Evolutionary conservation across 164 flowering plant species (phyloP).

Genomic region (Akebia trifoliata): DNA sequence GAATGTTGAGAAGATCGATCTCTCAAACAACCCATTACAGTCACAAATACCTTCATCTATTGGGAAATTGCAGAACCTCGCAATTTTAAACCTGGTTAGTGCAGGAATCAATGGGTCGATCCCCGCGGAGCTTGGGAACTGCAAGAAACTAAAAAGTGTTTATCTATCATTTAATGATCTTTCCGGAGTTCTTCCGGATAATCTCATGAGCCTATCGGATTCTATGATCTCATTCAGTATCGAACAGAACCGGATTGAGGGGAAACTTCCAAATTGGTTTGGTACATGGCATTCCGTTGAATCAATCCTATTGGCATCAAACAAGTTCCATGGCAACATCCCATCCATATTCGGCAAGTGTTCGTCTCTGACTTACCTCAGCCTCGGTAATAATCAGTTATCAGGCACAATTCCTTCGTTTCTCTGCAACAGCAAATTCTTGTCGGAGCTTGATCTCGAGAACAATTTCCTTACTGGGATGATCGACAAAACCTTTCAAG

Average conservation of each 20-base stretch:
- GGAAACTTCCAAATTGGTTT: constrained; percentile 14
- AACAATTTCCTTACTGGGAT: constrained; percentile 16
- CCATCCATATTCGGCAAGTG: constrained; percentile 10
- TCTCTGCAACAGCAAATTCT: constrained; percentile 12
- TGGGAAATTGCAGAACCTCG: constrained; percentile 12
- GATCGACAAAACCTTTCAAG: constrained; percentile 3
- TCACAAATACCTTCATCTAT: constrained; percentile 11
- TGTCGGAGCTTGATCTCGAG: constrained; percentile 12
- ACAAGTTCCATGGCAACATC: constrained; percentile 11
- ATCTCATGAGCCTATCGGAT: background rate
- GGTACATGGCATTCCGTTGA: constrained; percentile 12
- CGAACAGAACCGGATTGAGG: constrained; percentile 3
- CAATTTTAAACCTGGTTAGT: constrained; percentile 3
- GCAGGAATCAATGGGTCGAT: constrained; percentile 15
- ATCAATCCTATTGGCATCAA: constrained; percentile 13
- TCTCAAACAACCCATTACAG: constrained; percentile 12
- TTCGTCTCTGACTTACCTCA: constrained; percentile 14
- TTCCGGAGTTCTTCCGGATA: constrained; percentile 10
- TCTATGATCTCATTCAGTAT: constrained; percentile 14
- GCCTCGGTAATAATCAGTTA: constrained; percentile 11
- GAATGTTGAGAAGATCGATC: constrained; percentile 5
- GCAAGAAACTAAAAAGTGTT: constrained; percentile 5
- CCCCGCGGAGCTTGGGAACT: constrained; percentile 8
- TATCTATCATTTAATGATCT: constrained; percentile 8
- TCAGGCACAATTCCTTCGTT: constrained; percentile 10